phyloP scores from a whole-genome alignment of 257 asterid genomes.

The Scutellaria barbata region DNA sequence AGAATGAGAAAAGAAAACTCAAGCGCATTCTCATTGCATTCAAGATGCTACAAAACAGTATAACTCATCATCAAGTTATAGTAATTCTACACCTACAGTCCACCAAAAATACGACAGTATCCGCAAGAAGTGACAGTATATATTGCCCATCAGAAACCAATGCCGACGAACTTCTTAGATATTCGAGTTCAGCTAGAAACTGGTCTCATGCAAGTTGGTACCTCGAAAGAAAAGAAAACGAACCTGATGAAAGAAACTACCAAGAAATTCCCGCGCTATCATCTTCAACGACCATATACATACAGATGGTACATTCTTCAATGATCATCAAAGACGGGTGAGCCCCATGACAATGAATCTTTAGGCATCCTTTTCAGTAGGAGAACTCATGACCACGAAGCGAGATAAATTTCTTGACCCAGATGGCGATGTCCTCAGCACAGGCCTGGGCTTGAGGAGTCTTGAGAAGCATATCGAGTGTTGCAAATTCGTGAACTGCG shows the following conservation, averaged over 20 bases:
- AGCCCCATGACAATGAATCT: not conserved
- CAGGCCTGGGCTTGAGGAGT: constrained; percentile 94
- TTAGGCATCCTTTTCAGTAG: constrained; percentile 47
- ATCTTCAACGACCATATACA: constrained; percentile 27
- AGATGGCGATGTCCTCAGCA: constrained; percentile 87
- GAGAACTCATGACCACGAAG: constrained; percentile 93
- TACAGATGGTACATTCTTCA: constrained; percentile 24
- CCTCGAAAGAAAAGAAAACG: constrained; percentile 3
- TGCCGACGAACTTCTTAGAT: not conserved
- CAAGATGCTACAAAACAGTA: constrained; percentile 31
- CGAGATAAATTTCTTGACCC: constrained; percentile 92
- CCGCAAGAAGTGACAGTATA: not conserved
- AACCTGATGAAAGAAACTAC: constrained; percentile 16
- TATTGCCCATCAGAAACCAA: constrained; percentile 15
- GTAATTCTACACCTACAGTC: constrained; percentile 29
- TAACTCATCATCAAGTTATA: constrained; percentile 21
- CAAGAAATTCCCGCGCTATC: constrained; percentile 3
- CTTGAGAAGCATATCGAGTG: constrained; percentile 82
- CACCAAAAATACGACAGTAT: constrained; percentile 19
- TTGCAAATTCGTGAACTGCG: constrained; percentile 92
- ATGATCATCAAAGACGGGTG: not conserved
- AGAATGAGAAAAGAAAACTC: not conserved
- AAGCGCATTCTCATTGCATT: constrained; percentile 28
- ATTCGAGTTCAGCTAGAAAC: constrained; percentile 20
- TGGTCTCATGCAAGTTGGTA: constrained; percentile 24